A percentile compares a stretch with the other conserved stretches of the same genome.
Conservation (phyloP, 768 basidiomycete genomes). For the Cystobasidium onofrii region DNA sequence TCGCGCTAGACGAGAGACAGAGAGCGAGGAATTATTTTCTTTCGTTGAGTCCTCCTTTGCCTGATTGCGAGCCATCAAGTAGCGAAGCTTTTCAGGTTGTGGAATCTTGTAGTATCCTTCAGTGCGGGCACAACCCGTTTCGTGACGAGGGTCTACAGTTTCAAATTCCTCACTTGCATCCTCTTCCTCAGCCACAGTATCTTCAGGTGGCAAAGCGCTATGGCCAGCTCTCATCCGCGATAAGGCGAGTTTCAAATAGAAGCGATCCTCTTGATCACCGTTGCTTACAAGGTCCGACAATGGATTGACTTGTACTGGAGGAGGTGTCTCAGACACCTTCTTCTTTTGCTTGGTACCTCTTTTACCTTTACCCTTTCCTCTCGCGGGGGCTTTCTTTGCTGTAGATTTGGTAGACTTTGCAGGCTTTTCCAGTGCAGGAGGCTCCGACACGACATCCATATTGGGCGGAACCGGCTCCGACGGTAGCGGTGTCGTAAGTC, state of each 20-base stretch:
- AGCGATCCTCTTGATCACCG: constrained; percentile 45
- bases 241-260: constrained; percentile 40
- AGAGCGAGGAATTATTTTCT: constrained; percentile 54
- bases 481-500: background rate
- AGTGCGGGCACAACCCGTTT: constrained; percentile 78
- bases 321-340: background rate
- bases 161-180: constrained; percentile 24
- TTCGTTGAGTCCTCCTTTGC: constrained; percentile 45
- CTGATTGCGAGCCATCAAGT: constrained; percentile 66
- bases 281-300: background rate
- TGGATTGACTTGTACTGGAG: background rate
- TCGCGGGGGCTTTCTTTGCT: background rate
- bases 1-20: constrained; percentile 59
- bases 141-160: constrained; percentile 55
- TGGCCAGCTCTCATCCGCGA: constrained; percentile 37
- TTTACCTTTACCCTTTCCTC: background rate
- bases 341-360: background rate
- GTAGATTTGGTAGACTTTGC: background rate
- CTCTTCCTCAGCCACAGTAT: constrained; percentile 35
- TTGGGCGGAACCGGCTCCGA: background rate
- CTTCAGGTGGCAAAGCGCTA: constrained; percentile 18
- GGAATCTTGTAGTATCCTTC: constrained; percentile 95
- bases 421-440: background rate
- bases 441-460: background rate
- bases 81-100: constrained; percentile 78